Evolutionary conservation across 2,329 filamentous ascomycete genomes (phyloP).

Genomic region (Cercospora sp.): DNA sequence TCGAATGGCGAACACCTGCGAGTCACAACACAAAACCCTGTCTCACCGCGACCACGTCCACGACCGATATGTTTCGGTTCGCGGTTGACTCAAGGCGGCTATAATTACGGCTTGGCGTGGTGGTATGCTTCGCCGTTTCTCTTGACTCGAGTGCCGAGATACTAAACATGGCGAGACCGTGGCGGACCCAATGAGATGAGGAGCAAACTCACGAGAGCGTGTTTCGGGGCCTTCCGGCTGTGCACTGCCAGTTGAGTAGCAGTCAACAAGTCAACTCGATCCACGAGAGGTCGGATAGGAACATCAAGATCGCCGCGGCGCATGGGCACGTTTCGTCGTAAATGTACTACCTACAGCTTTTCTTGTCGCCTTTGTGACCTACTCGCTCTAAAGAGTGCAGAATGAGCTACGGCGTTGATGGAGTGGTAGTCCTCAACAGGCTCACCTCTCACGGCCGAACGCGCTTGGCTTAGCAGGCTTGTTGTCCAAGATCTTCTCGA

Average conservation of each 20-base stretch:
- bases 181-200: neutral
- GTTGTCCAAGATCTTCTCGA: constrained; percentile 48
- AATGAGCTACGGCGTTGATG: neutral
- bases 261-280: neutral
- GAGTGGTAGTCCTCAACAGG: neutral
- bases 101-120: neutral
- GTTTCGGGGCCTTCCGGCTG: neutral
- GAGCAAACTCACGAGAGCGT: neutral
- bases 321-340: constrained; percentile 4
- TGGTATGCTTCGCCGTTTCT: neutral
- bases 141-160: neutral
- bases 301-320: neutral
- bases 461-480: constrained; percentile 38
- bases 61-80: neutral
- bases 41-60: neutral
- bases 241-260: neutral
- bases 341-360: constrained; percentile 5
- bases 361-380: neutral
- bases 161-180: neutral
- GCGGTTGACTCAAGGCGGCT: neutral
- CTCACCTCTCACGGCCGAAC: constrained; percentile 43
- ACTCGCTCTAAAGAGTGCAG: neutral
- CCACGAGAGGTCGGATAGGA: neutral
- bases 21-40: neutral
- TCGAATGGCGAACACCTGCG: neutral